Evolutionary conservation across 2,329 filamentous ascomycete genomes (phyloP), one percentile per base, ranked within the genome.

Genomic region (Trichoderma atrobrunneum): DNA sequence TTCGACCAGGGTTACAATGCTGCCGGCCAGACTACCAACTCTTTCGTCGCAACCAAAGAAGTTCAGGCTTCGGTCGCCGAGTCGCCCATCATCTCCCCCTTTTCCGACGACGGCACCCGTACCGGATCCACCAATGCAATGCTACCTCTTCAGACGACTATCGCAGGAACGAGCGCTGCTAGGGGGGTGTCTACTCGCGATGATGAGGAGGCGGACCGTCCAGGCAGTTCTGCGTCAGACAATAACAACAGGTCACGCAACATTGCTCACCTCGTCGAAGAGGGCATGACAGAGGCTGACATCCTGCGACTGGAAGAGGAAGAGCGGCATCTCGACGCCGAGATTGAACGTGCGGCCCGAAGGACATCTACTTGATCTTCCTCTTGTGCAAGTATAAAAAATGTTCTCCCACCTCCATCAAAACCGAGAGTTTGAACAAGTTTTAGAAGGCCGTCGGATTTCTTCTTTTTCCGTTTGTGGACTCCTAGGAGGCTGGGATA

Each of bases 221-320:
- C 39, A 21, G 61, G 75, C 59, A 78, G 79, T 21, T 78, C 78
- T 26, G 78, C 78, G 2, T 78, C 78, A 72, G 80, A 78, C 67
- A 70, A 26, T 21, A 78, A 82, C 65, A 68, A 59, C 39, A 78
- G 81, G 60, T 76, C 80, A 8, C 76, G 79, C 24, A 80, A 80
- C 32, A 85, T 87, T 60, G 84, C 85, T 21, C 87, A 88, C 73
- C 78, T 90, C 39, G 85, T 89, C 5, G 87, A 90, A 76, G 87
- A 89, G n/a, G 86, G 87, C 64, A 90, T 90, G 87, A 89, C 87
- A 62, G 81, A 82, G 10, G 87, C 86, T 0, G 87, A 90, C 77
- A 87, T 89, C 62, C 81, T 84, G 66, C 78, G 85, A 74, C 74
- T 90, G 56, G 87, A 88, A 76, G 87, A 89, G 73, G 88, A 90